Conservation (phyloP, 768 basidiomycete genomes). For the Arthromyces matolae region DNA sequence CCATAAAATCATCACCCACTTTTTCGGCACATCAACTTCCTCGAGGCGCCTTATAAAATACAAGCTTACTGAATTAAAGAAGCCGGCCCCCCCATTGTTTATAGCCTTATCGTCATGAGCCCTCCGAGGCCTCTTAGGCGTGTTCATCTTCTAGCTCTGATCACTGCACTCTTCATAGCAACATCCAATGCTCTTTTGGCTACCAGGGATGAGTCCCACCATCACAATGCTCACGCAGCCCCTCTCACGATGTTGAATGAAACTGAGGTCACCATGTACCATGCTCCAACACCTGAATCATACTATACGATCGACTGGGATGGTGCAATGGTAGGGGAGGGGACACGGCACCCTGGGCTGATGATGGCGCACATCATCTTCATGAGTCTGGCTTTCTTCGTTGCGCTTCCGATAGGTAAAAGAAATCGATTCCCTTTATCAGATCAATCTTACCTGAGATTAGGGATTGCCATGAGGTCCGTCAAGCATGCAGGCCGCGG, state of each 20-base stretch:
- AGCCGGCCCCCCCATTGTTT: constrained; percentile 6
- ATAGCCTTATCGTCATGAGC: constrained; percentile 11
- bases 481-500: constrained; percentile 66
- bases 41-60: constrained; percentile 10
- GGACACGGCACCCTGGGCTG: constrained; percentile 56
- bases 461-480: constrained; percentile 79
- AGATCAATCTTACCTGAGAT: constrained; percentile 1
- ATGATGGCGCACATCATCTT: constrained; percentile 71
- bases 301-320: constrained; percentile 83
- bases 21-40: constrained; percentile 3
- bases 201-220: constrained; percentile 35
- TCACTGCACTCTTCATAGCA: constrained; percentile 11
- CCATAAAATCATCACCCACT: constrained; percentile 9
- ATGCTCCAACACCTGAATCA: constrained; percentile 71
- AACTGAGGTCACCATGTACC: constrained; percentile 60
- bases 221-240: constrained; percentile 45
- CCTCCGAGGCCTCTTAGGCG: constrained; percentile 8
- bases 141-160: constrained; percentile 5
- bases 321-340: constrained; percentile 36
- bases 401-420: constrained; percentile 73
- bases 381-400: constrained; percentile 81
- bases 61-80: background rate
- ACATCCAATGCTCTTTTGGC: constrained; percentile 16
- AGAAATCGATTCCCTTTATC: constrained; percentile 2
- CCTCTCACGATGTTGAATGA: constrained; percentile 72